Evolutionary conservation across 1,284 basidiomycete species (phyloP), one percentile per base, ranked within the genome.

Genomic region (Cystobasidium sp.): DNA sequence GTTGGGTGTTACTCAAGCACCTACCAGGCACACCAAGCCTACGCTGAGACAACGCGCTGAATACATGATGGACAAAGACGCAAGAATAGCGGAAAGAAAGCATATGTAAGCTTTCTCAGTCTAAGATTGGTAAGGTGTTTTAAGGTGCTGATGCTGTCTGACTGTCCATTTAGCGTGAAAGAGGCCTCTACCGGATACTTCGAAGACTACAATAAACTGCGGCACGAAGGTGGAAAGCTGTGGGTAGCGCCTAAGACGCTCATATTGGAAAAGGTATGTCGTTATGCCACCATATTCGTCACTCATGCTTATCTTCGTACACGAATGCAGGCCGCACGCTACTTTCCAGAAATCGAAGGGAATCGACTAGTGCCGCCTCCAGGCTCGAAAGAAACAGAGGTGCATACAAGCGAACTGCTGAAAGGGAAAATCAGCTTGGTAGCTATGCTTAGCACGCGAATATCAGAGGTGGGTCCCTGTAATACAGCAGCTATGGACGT

Each of bases 171-270:
- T 78, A 96, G 93, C 76, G 88, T 97, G 69, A 90, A 92, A 79
- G 89, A 95, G 83, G 92, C 90, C 0, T 88, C 88, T 16, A 90
- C 90, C 79, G 94, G 94, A 0, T 97, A 98, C 82, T 98, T 94
- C 80, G 87, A 91, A 77, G 96, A 98, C 81, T 86, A 92, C 73
- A 92, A 93, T 80, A 88, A 89, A 78, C 90, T 93, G 18, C 85
- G 90, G 67, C 87, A 87, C 52, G 88, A 93, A 78, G 94, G 94
- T 8, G 96, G 96, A 22, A 99, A 99, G 84, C 91, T 92, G 10
- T 99, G 94, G 94, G 88, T 95, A 69, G 94, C 93, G 14, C 95
- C 95, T 0, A 88, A 86, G 31, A 92, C 92, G 12, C 86, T 97
- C 76, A 94, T 98, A 78, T 88, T 89, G 37, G 91, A 93, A 83